Evolutionary conservation across 2,329 filamentous ascomycete genomes (phyloP).

Genomic region (Madurella mycetomatis): DNA sequence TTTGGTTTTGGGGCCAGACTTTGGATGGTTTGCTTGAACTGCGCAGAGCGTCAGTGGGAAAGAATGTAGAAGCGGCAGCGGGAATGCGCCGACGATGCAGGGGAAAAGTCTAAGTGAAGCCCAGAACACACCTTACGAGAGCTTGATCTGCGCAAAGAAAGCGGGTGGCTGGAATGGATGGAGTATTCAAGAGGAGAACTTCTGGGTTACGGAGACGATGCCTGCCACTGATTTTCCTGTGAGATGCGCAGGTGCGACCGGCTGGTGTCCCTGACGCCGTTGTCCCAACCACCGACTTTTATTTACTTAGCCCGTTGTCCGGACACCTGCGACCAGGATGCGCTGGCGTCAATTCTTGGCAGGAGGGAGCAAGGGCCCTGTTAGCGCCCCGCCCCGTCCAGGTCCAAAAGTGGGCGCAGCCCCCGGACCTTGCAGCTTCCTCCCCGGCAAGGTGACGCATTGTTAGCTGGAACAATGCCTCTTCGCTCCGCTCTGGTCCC

Average conservation of each 20-base stretch:
- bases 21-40: neutral
- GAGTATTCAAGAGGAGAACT: neutral
- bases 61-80: conserved; percentile 5
- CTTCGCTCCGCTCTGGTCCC: too few species aligned
- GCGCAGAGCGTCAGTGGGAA: conserved; percentile 8
- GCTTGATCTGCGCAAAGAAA: conserved; percentile 8
- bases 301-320: conserved; percentile 28
- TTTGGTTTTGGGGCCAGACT: conserved; percentile 3
- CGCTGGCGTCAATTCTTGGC: conserved; percentile 11
- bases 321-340: conserved; percentile 16
- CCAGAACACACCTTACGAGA: conserved; percentile 2
- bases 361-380: too few species aligned
- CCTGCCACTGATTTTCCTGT: conserved; percentile 13
- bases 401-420: too few species aligned
- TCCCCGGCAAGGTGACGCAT: too few species aligned
- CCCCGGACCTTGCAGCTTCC: too few species aligned
- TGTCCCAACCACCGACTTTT: conserved; percentile 29
- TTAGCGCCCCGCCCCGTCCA: too few species aligned
- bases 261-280: conserved; percentile 17
- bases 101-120: neutral
- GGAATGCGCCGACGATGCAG: neutral
- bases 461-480: too few species aligned
- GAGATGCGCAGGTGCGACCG: conserved; percentile 3
- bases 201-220: neutral
- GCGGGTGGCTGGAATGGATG: conserved; percentile 16